Evolutionary conservation across 352 stramenopile genomes (phyloP).

Genomic region (Phytophthora quininea): DNA sequence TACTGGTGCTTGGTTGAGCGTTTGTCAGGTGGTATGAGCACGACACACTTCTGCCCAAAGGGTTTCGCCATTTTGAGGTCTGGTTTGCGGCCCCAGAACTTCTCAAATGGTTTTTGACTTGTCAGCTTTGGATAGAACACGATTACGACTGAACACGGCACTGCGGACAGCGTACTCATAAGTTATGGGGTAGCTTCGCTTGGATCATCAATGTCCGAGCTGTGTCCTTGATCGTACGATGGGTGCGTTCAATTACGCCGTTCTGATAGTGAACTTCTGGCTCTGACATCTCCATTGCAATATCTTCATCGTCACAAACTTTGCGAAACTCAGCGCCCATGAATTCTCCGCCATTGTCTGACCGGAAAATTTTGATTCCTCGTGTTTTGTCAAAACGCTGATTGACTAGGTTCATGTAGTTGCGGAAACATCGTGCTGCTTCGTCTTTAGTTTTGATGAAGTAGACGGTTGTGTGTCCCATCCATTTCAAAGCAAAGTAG

Average conservation of each 20-base stretch:
- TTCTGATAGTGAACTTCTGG: conserved; percentile 10
- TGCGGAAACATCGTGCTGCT: not conserved
- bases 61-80: conserved; percentile 7
- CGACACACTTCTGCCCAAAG: conserved; percentile 2
- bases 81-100: conserved; percentile 6
- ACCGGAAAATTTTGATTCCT: conserved; percentile 1
- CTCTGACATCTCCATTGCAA: conserved; percentile 1
- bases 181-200: not conserved
- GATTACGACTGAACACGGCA: not conserved
- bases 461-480: not conserved
- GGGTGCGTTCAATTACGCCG: conserved; percentile 4
- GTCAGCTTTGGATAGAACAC: not conserved
- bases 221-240: conserved; percentile 2
- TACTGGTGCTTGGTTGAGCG: conserved; percentile 1
- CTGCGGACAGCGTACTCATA: conserved; percentile 10
- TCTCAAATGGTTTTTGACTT: conserved; percentile 2
- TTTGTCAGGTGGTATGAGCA: conserved; percentile 4
- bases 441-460: conserved; percentile 2
- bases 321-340: conserved; percentile 1
- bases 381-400: not conserved
- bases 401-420: conserved; percentile 1
- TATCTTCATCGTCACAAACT: conserved; percentile 3
- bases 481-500: conserved; percentile 5
- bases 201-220: conserved; percentile 5
- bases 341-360: conserved; percentile 14